Conservation (phyloP, 2,329 filamentous ascomycete genomes). For the Aspergillus calidoustus region DNA sequence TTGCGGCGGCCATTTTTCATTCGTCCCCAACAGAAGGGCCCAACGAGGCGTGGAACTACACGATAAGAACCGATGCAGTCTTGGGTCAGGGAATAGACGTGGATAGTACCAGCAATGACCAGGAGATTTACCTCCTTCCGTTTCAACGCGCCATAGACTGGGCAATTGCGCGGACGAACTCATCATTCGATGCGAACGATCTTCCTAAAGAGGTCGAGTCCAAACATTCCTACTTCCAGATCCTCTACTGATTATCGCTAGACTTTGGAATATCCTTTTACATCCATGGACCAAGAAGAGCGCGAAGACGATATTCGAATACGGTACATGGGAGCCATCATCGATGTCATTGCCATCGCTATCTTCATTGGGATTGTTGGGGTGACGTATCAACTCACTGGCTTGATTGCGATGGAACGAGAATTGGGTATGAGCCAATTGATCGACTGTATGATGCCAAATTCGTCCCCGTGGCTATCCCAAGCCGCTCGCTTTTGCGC, state of each 20-base stretch:
- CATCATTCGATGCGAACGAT: slow-evolving; percentile 42
- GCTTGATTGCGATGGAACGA: slow-evolving; percentile 81
- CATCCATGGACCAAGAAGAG: slow-evolving; percentile 70
- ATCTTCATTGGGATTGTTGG: slow-evolving; percentile 81
- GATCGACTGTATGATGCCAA: slow-evolving; percentile 90
- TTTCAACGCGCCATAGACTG: slow-evolving; percentile 78
- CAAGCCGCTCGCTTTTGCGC: slow-evolving; percentile 78
- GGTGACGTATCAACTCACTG: slow-evolving; percentile 84
- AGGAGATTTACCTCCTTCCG: slow-evolving; percentile 76
- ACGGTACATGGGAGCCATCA: slow-evolving; percentile 73
- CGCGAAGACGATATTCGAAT: slow-evolving; percentile 68
- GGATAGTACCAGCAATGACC: slow-evolving; percentile 69
- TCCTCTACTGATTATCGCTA: slow-evolving; percentile 14
- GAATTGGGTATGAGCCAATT: slow-evolving; percentile 87
- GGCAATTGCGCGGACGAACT: slow-evolving; percentile 66
- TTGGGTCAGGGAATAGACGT: slow-evolving; percentile 70
- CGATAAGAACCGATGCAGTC: slow-evolving; percentile 74
- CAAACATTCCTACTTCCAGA: not conserved
- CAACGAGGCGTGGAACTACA: slow-evolving; percentile 80
- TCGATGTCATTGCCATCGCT: slow-evolving; percentile 75
- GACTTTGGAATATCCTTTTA: slow-evolving; percentile 75
- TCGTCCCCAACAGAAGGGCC: slow-evolving; percentile 74
- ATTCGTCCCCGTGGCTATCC: slow-evolving; percentile 72
- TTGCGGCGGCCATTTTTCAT: slow-evolving; percentile 73
- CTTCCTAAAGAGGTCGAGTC: slow-evolving; percentile 45